These are phyloP conservation scores for Aquanectria penicillioides DNA, from an alignment of 2,329 filamentous ascomycete species.

Conservation along the genomic window DNA sequence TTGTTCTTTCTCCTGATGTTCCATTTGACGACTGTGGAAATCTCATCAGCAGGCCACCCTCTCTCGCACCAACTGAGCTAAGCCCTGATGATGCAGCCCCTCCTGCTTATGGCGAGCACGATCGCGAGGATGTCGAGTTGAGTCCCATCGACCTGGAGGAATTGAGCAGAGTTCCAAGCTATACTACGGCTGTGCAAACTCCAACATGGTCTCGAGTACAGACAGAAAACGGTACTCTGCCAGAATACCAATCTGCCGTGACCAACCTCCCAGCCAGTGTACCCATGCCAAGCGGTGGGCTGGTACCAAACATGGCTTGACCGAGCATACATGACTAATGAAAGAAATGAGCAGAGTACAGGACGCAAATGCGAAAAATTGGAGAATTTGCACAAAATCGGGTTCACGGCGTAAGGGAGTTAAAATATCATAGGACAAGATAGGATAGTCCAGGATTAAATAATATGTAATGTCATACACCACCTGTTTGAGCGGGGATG, in stretches of 20 bases:
- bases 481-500: too few species aligned
- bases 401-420: too few species aligned
- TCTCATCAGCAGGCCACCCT: conserved; percentile 51
- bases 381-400: too few species aligned
- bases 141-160: not conserved
- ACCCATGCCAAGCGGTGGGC: too few species aligned
- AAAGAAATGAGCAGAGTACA: too few species aligned
- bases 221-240: not conserved
- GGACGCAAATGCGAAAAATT: too few species aligned
- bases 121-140: not conserved
- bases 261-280: not conserved
- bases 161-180: not conserved
- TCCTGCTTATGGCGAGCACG: not conserved
- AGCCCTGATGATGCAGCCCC: not conserved
- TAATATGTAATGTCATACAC: too few species aligned
- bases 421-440: too few species aligned
- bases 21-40: conserved; percentile 87
- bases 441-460: too few species aligned
- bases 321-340: too few species aligned
- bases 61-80: not conserved
- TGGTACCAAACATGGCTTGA: too few species aligned
- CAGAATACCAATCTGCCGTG: not conserved
- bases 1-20: conserved; percentile 94
- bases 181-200: not conserved
- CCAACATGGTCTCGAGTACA: not conserved